Evolutionary conservation across 2,329 filamentous ascomycete species (phyloP), one percentile per base, ranked within the genome.

Genomic region (Dendrostoma leiphaemia): DNA sequence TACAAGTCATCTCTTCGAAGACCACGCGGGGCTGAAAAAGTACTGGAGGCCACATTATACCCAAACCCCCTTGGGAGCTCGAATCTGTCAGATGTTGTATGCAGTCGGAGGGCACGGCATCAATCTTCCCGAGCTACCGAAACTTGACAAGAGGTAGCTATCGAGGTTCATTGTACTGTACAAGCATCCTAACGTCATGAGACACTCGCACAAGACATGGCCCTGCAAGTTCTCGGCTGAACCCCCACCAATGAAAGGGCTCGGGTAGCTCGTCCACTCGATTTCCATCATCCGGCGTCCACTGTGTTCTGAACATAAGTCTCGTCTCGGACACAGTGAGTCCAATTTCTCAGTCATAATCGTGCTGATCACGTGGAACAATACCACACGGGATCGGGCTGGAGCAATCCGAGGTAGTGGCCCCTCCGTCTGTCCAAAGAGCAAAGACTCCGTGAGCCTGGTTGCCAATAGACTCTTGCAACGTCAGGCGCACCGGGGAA

Each of bases 221-320:
- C 34, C 45, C 45, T 49, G 56, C 49, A 46, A 44, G 56, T 51
- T 24, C 41, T 48, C 51, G 51, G 51, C 37, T 48, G 31, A 48
- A 44, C 35, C 35, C 41, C 43, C 31, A n/a, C 21, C 48, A 34
- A 26, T 54, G 23, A 41, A 37, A 29, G 32, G 28, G 31, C 32
- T 58, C 56, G 56, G 56, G 48, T 58, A 55, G 47, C 31, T 48
- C 38, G 24, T 58, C 56, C 56, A 54, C 23, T 48, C 51, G 43
- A 51, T 46, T 48, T 23, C 43, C 12, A 37, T 32, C 15, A 26
- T 48, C 28, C 35, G 32, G 35, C 26, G 37, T 57, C 51, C 48
- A 53, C 46, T 29, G 26, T 19, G 47, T 31, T 6, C 34, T 49
- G 26, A 24, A 40, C 47, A 41, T 28, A 21, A 49, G 47, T 49